These are phyloP conservation scores for Colletotrichum sp. DNA, from an alignment of 2,329 filamentous ascomycete species.

Conservation along the genomic window DNA sequence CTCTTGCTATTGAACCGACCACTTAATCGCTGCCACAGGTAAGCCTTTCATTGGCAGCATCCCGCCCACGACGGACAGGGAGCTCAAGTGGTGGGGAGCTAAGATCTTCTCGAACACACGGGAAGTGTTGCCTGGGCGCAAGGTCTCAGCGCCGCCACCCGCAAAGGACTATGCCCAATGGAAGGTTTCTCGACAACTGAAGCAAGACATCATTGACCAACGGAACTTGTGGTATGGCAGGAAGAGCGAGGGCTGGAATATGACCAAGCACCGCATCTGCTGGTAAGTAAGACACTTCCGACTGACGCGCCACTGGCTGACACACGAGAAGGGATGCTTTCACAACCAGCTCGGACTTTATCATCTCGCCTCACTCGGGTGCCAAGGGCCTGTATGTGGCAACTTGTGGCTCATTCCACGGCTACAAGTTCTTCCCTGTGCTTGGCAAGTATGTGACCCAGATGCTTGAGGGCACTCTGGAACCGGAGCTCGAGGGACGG, in stretches of 20 bases:
- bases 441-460: constrained; percentile 67
- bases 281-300: constrained; percentile 53
- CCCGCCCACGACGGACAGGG: constrained; percentile 54
- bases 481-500: constrained; percentile 45
- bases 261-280: constrained; percentile 69
- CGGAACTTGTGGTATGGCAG: constrained; percentile 65
- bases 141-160: constrained; percentile 61
- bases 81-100: constrained; percentile 67
- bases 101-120: constrained; percentile 63
- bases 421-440: constrained; percentile 71
- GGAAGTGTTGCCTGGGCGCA: constrained; percentile 55
- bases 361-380: constrained; percentile 62
- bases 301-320: background rate
- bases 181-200: constrained; percentile 59
- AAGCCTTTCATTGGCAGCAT: constrained; percentile 60
- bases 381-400: constrained; percentile 63
- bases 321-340: constrained; percentile 64
- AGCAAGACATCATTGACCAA: constrained; percentile 63
- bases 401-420: constrained; percentile 70
- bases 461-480: constrained; percentile 53
- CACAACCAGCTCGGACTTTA: constrained; percentile 64
- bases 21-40: constrained; percentile 38
- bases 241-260: constrained; percentile 58
- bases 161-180: constrained; percentile 66
- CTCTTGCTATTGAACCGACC: background rate